A percentile compares a stretch with the other conserved stretches of the same genome.
Evolutionary conservation across 257 asterid genomes (phyloP).

Genomic region (Ilex aquifolium): DNA sequence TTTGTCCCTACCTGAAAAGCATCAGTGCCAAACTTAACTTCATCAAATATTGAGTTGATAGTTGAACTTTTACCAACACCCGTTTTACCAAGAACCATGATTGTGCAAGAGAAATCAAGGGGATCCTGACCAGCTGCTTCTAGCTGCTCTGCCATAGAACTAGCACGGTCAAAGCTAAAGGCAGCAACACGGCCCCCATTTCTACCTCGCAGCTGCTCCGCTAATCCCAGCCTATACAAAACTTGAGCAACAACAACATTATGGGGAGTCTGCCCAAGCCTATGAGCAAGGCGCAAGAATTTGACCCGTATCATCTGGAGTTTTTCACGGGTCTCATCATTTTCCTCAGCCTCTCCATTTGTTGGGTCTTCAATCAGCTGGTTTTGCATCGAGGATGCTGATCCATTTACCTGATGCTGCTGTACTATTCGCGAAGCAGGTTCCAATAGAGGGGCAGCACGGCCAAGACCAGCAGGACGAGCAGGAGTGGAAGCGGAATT

Average conservation of each 20-base stretch:
- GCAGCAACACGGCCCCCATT: slow-evolving; percentile 86
- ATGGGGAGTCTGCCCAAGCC: slow-evolving; percentile 97
- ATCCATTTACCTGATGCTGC: slow-evolving; percentile 82
- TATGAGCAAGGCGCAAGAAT: slow-evolving; percentile 89
- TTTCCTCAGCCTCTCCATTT: slow-evolving; percentile 79
- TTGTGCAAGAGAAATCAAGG: slow-evolving; percentile 90
- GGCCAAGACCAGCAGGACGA: slow-evolving; percentile 96
- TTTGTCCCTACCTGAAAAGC: slow-evolving; percentile 83
- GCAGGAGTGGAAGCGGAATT: slow-evolving; percentile 19
- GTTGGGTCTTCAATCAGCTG: slow-evolving; percentile 70
- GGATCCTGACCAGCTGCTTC: slow-evolving; percentile 95
- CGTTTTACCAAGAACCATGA: slow-evolving; percentile 95
- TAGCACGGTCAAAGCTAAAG: slow-evolving; percentile 95
- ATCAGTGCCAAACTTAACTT: slow-evolving; percentile 74
- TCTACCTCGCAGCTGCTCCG: slow-evolving; percentile 94
- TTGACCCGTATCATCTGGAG: slow-evolving; percentile 98
- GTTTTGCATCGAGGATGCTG: slow-evolving; percentile 49
- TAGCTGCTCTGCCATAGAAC: slow-evolving; percentile 98
- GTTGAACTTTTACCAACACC: slow-evolving; percentile 99
- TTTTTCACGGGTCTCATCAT: slow-evolving; percentile 96
- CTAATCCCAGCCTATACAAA: slow-evolving; percentile 87
- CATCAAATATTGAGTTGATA: slow-evolving; percentile 90
- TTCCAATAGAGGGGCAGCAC: slow-evolving; percentile 68
- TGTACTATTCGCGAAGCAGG: slow-evolving; percentile 69
- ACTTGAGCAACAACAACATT: slow-evolving; percentile 99